A percentile compares a stretch with the other conserved stretches of the same genome.
phyloP scores from a whole-genome alignment of 2,329 filamentous ascomycete species.

The Esteya vermicola region DNA sequence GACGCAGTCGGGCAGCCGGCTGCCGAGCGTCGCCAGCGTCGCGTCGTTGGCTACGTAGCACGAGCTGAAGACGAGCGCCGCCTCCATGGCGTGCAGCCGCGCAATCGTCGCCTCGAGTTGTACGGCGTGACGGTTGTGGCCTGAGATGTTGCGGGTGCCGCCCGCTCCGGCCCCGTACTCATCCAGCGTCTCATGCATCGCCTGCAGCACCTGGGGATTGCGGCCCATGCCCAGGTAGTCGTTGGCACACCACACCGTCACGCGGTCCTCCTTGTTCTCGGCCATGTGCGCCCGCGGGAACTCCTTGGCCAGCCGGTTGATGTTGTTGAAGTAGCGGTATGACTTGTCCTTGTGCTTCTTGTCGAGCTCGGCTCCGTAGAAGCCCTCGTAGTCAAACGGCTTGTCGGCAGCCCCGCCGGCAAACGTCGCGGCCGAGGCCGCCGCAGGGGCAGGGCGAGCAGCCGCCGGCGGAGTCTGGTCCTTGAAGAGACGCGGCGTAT shows the following conservation, averaged over 20 bases:
- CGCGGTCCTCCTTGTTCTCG: conserved; percentile 63
- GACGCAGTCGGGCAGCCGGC: conserved; percentile 90
- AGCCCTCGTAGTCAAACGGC: conserved; percentile 77
- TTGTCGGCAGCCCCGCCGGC: conserved; percentile 12
- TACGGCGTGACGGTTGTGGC: conserved; percentile 91
- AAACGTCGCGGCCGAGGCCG: conserved; percentile 6
- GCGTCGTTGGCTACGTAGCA: conserved; percentile 99
- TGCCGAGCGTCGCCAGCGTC: conserved; percentile 89
- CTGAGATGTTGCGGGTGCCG: conserved; percentile 93
- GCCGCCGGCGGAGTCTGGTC: conserved; percentile 22
- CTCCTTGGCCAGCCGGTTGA: conserved; percentile 92
- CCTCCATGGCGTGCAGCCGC: conserved; percentile 81
- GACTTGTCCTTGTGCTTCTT: conserved; percentile 99
- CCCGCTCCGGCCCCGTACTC: conserved; percentile 91
- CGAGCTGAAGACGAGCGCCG: conserved; percentile 86
- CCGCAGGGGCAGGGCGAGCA: neutral
- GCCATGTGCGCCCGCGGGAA: conserved; percentile 92
- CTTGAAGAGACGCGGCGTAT: conserved; percentile 37
- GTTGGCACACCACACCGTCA: conserved; percentile 98
- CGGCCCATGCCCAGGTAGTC: conserved; percentile 98
- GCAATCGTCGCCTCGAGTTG: conserved; percentile 69
- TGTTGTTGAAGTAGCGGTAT: conserved; percentile 99
- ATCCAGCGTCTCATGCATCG: conserved; percentile 91
- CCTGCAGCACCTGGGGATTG: conserved; percentile 71
- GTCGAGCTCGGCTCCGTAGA: conserved; percentile 78